These are phyloP conservation scores for Citropsis articulata DNA, from an alignment of 345 rosid species.

Conservation along the genomic window DNA sequence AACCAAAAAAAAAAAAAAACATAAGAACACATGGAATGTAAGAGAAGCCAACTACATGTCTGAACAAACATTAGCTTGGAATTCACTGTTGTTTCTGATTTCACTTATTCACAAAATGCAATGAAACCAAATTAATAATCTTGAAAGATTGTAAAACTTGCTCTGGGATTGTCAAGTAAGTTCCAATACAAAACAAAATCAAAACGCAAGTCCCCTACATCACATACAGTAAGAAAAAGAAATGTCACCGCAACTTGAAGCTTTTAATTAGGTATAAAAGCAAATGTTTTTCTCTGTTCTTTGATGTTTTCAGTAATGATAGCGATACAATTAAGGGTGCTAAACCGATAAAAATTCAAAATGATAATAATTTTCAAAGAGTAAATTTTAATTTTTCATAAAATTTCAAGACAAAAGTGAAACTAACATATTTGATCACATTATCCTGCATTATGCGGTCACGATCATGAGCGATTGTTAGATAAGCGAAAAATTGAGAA, in stretches of 20 bases:
- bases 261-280: neutral
- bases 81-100: no score
- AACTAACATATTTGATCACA: no score
- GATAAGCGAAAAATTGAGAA: neutral
- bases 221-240: neutral
- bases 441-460: no score
- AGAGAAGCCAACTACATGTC: neutral
- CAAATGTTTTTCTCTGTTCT: neutral
- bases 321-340: neutral
- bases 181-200: neutral
- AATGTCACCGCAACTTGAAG: neutral
- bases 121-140: neutral
- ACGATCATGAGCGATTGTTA: no score
- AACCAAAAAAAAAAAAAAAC: neutral
- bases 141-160: neutral
- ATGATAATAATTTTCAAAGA: no score
- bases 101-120: no score
- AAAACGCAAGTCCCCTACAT: neutral
- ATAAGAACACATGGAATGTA: neutral
- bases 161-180: neutral
- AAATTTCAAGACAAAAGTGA: no score
- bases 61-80: neutral
- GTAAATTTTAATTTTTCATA: neutral
- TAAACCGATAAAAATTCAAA: neutral
- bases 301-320: neutral